Evolutionary conservation across 177 flowering plant genomes (phyloP).

Genomic region (Vitis hybrid): DNA sequence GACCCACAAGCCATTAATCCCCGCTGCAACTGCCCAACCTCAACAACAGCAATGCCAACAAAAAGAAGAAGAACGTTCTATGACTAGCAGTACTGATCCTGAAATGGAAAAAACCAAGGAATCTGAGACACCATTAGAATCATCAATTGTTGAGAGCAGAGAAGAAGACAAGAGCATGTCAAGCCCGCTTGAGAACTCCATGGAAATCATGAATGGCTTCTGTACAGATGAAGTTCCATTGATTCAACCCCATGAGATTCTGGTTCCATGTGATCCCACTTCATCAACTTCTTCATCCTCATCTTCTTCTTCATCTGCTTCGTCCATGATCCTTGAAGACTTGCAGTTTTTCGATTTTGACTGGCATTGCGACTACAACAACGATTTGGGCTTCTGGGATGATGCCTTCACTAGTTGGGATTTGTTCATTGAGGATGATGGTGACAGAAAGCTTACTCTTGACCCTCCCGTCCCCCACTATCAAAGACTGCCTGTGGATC

Average conservation of each 20-base stretch:
- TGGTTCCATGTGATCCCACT: slow-evolving; percentile 20
- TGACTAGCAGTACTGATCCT: neutral
- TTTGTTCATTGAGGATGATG: slow-evolving; percentile 26
- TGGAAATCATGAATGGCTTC: slow-evolving; percentile 30
- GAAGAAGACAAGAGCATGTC: slow-evolving; percentile 12
- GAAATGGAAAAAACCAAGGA: slow-evolving; percentile 21
- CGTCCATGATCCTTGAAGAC: slow-evolving; percentile 25
- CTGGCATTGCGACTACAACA: slow-evolving; percentile 20
- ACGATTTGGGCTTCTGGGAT: slow-evolving; percentile 24
- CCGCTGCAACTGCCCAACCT: slow-evolving; percentile 16
- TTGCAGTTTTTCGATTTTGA: slow-evolving; percentile 29
- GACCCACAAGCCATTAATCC: slow-evolving; percentile 63
- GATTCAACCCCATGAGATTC: slow-evolving; percentile 57
- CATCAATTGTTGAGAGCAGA: slow-evolving; percentile 16
- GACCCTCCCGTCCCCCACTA: slow-evolving; percentile 19
- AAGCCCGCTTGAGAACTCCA: slow-evolving; percentile 14
- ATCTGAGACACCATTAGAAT: slow-evolving; percentile 18
- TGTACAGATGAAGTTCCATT: slow-evolving; percentile 78
- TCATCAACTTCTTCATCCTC: slow-evolving; percentile 36
- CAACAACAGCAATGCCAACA: slow-evolving; percentile 17
- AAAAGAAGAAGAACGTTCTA: slow-evolving; percentile 7
- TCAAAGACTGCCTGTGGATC: slow-evolving; percentile 25
- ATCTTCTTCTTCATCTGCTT: slow-evolving; percentile 26
- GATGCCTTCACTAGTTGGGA: slow-evolving; percentile 41
- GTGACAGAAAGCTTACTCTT: slow-evolving; percentile 18